Conservation (phyloP, 257 asterid species). For the Handroanthus guayacan region DNA sequence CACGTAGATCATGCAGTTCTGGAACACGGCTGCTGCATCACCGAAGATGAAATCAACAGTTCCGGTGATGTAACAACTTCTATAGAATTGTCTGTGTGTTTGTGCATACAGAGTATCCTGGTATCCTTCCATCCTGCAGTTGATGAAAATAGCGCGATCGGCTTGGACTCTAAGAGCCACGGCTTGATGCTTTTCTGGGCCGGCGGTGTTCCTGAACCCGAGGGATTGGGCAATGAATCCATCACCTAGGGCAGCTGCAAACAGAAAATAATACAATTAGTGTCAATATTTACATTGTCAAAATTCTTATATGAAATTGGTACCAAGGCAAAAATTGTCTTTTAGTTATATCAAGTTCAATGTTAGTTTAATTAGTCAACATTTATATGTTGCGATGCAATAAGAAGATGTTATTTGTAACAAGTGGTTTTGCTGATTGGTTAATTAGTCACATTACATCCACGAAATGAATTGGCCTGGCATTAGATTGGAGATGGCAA, state of each 20-base stretch:
- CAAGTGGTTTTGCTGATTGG: too few relatives aligned
- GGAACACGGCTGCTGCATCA: conserved; percentile 74
- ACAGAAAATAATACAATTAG: neutral
- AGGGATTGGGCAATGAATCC: conserved; percentile 81
- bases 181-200: conserved; percentile 88
- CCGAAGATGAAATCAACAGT: conserved; percentile 84
- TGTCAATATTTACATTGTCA: neutral
- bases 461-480: too few relatives aligned
- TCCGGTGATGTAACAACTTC: conserved; percentile 77
- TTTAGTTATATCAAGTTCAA: too few relatives aligned
- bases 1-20: conserved; percentile 73
- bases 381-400: too few relatives aligned
- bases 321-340: too few relatives aligned
- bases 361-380: too few relatives aligned
- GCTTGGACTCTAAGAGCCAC: conserved; percentile 88
- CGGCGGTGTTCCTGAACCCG: conserved; percentile 91
- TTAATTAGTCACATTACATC: too few relatives aligned
- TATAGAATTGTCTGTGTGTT: conserved; percentile 78
- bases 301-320: neutral
- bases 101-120: conserved; percentile 70
- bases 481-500: too few relatives aligned
- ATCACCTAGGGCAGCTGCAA: conserved; percentile 71
- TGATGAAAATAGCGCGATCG: conserved; percentile 67
- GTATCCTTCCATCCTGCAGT: conserved; percentile 85
- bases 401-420: too few relatives aligned